phyloP scores from a whole-genome alignment of 1,284 basidiomycete genomes.

The Malassezia cuniculi region DNA sequence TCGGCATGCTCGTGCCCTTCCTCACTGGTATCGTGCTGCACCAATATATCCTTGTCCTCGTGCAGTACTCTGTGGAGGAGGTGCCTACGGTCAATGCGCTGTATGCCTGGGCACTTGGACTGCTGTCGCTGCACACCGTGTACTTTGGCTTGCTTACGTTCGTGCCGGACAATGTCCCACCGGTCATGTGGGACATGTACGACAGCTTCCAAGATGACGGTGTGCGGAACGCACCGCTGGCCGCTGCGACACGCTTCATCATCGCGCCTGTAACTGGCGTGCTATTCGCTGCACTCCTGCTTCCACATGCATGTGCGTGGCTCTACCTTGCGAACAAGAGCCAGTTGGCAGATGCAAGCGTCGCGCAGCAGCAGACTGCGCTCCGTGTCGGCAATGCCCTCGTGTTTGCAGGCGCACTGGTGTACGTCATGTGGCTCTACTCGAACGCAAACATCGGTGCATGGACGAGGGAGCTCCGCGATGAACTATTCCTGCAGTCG shows the following conservation, averaged over 20 bases:
- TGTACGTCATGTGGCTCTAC: conserved; percentile 1
- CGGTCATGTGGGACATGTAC: conserved; percentile 5
- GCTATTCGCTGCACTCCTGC: not conserved
- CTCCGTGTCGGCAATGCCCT: conserved; percentile 1
- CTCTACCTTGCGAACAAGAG: not conserved
- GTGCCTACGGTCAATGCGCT: conserved; percentile 14
- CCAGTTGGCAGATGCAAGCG: not conserved
- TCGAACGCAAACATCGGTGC: conserved; percentile 12
- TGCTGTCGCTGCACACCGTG: conserved; percentile 15
- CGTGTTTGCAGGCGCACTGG: not conserved
- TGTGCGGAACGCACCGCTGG: conserved; percentile 3
- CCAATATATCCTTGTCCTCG: conserved; percentile 15
- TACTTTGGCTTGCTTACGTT: conserved; percentile 4
- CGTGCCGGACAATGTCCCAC: conserved; percentile 2
- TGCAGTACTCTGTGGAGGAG: conserved; percentile 9
- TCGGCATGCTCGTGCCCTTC: conserved; percentile 15
- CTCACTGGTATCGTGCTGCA: conserved; percentile 19
- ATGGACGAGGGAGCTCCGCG: conserved; percentile 34
- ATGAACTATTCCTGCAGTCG: conserved; percentile 36
- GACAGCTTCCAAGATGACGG: not conserved
- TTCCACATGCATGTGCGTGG: conserved; percentile 3
- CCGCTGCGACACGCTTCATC: not conserved
- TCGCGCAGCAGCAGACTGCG: conserved; percentile 1
- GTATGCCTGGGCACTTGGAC: conserved; percentile 23
- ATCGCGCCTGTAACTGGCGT: conserved; percentile 11